Percentiles rank a stretch among this genome's conserved stretches.
Evolutionary conservation across 495 filamentous ascomycete species (phyloP).

Genomic region (Jackrogersella multiformis): DNA sequence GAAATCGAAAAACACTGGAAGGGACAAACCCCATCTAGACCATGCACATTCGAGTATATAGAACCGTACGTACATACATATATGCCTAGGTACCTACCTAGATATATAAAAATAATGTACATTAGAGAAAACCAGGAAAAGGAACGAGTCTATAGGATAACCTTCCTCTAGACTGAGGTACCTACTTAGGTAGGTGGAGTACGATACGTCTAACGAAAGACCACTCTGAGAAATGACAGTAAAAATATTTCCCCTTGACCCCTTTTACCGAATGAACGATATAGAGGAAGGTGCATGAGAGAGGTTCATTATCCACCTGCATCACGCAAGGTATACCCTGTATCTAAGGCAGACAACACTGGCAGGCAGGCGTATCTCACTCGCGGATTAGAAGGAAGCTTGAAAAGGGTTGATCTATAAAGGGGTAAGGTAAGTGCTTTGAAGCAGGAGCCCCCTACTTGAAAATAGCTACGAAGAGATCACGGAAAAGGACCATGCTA

Average conservation of each 20-base stretch:
- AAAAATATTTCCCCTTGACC: not conserved
- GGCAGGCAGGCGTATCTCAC: not conserved
- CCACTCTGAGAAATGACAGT: constrained; percentile 5
- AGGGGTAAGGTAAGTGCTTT: constrained; percentile 20
- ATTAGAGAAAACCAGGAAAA: not conserved
- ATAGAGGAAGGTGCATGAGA: constrained; percentile 11
- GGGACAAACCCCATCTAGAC: not conserved
- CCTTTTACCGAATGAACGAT: not conserved
- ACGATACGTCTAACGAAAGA: not conserved
- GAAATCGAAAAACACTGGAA: not conserved
- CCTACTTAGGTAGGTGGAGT: not conserved
- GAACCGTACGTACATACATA: too few species aligned
- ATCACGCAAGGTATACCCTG: not conserved
- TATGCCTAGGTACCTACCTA: not conserved
- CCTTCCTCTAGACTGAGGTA: not conserved
- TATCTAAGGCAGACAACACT: not conserved
- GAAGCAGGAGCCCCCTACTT: not conserved
- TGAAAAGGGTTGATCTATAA: not conserved
- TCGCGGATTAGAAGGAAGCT: not conserved
- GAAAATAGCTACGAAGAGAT: too few species aligned
- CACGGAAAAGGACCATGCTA: too few species aligned
- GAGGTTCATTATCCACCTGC: constrained; percentile 15
- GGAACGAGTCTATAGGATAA: constrained; percentile 3
- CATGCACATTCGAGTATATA: not conserved
- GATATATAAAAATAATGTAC: constrained; percentile 23